Evolutionary conservation across 2,329 filamentous ascomycete genomes (phyloP).

Genomic region (Stemphylium beticola): DNA sequence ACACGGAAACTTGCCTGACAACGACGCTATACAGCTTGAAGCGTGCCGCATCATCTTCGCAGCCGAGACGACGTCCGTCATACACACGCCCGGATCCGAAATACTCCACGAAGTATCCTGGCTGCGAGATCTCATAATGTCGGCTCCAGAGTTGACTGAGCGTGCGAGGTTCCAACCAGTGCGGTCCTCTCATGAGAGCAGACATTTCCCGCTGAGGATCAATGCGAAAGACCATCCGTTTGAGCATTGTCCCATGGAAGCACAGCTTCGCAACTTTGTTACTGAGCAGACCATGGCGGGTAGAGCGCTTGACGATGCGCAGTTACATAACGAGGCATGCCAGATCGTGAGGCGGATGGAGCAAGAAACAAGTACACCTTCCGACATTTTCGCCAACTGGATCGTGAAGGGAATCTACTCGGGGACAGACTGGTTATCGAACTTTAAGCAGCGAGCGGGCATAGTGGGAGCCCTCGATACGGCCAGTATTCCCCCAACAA

Average conservation of each 20-base stretch:
- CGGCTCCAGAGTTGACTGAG: constrained; percentile 21
- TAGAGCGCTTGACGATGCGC: constrained; percentile 11
- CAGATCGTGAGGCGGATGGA: constrained; percentile 33
- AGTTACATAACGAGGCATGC: constrained; percentile 29
- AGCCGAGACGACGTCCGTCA: constrained; percentile 19
- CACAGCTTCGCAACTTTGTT: constrained; percentile 25
- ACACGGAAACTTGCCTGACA: constrained; percentile 23
- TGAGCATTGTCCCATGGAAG: constrained; percentile 32
- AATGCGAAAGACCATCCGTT: constrained; percentile 28
- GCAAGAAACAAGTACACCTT: constrained; percentile 24
- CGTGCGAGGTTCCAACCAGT: constrained; percentile 31
- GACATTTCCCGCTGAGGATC: constrained; percentile 19
- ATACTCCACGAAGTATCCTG: constrained; percentile 20
- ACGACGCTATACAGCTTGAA: constrained; percentile 33
- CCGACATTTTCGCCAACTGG: constrained; percentile 33
- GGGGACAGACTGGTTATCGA: constrained; percentile 15
- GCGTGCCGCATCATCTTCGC: constrained; percentile 38
- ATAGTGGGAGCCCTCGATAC: background rate
- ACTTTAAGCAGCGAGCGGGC: constrained; percentile 20
- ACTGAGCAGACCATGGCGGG: constrained; percentile 9
- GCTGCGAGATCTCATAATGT: constrained; percentile 36
- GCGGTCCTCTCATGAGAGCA: constrained; percentile 23
- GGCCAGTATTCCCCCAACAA: background rate
- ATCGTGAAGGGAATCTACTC: constrained; percentile 28
- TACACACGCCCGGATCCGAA: background rate